phyloP scores from a whole-genome alignment of 306 rosid species.

The Malus fusca region DNA sequence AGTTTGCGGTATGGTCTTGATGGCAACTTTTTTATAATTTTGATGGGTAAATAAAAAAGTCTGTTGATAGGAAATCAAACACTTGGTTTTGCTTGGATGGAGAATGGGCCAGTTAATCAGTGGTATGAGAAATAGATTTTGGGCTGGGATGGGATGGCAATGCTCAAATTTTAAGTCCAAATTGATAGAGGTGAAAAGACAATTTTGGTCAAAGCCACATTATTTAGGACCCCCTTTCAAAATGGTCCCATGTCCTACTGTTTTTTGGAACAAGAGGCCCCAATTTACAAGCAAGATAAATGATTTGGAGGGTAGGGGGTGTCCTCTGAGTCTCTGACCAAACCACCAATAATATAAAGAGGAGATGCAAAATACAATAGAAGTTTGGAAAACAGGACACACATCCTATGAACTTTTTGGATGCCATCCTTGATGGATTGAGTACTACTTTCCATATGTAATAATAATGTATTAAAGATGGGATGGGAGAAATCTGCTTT shows the following conservation, averaged over 20 bases:
- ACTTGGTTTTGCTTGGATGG: neutral
- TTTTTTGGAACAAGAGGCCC: neutral
- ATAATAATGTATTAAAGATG: neutral
- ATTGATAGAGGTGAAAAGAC: neutral
- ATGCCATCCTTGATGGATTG: neutral
- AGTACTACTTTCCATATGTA: neutral
- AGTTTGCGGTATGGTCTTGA: neutral
- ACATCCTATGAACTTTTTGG: neutral
- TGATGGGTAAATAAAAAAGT: too few relatives aligned
- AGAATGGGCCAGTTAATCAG: neutral
- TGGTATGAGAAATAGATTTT: neutral
- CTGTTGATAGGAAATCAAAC: neutral
- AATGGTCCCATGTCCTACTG: neutral
- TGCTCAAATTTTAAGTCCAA: neutral
- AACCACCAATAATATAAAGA: neutral
- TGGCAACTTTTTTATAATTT: neutral
- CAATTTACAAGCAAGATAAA: slow-evolving; percentile 8
- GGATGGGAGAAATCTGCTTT: neutral
- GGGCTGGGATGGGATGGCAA: neutral
- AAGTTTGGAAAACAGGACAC: neutral
- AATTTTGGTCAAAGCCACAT: neutral
- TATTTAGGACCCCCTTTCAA: neutral
- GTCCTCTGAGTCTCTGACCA: neutral
- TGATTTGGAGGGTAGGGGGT: slow-evolving; percentile 7
- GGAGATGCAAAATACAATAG: neutral